These are phyloP conservation scores for Senna tora DNA, from an alignment of 306 rosid genomes.

Conservation along the genomic window DNA sequence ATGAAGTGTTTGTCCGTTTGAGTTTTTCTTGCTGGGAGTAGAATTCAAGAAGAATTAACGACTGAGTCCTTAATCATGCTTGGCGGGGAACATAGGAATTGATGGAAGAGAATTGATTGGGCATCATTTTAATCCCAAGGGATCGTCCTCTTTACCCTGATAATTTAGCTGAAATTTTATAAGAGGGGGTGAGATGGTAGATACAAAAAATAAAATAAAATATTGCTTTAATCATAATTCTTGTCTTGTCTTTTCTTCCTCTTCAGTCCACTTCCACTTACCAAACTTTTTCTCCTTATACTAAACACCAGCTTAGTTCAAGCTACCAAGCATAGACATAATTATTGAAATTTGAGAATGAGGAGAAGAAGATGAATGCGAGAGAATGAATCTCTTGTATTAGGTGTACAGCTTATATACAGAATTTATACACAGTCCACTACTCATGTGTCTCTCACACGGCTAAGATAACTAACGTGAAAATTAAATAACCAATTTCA, in stretches of 20 bases:
- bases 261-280: conserved; percentile 5
- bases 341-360: too few relatives aligned
- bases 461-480: too few relatives aligned
- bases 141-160: neutral
- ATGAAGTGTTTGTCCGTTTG: neutral
- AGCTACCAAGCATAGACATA: conserved; percentile 18
- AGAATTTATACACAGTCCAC: too few relatives aligned
- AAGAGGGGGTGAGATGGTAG: neutral
- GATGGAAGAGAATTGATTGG: neutral
- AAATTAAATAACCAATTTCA: too few relatives aligned
- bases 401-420: too few relatives aligned
- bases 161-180: neutral
- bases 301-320: too few relatives aligned
- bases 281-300: too few relatives aligned
- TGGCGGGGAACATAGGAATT: neutral
- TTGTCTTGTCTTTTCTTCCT: neutral
- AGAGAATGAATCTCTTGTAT: too few relatives aligned
- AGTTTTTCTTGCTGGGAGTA: neutral
- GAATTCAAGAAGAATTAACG: neutral
- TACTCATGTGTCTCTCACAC: too few relatives aligned
- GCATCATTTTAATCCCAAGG: conserved; percentile 6
- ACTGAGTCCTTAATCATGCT: neutral
- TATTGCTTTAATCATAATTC: neutral
- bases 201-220: neutral
- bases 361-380: too few relatives aligned